Evolutionary conservation across 345 rosid species (phyloP).

Genomic region (Gynandropsis gynandra): DNA sequence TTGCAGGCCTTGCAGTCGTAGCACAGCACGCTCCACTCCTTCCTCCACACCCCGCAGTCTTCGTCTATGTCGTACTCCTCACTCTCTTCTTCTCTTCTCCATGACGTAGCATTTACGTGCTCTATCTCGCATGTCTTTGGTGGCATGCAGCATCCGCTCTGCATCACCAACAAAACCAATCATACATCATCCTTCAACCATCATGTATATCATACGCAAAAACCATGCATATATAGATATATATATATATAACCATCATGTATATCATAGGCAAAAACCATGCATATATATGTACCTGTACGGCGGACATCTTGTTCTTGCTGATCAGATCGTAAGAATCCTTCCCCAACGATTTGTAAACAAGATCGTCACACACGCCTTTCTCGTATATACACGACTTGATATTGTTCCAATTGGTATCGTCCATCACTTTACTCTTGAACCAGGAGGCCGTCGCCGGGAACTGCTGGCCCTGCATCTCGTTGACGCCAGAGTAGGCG

Average conservation of each 20-base stretch:
- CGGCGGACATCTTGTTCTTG: conserved; percentile 33
- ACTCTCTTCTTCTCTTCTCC: conserved; percentile 35
- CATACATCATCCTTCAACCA: no score
- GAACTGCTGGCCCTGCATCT: conserved; percentile 39
- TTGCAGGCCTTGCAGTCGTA: conserved; percentile 55
- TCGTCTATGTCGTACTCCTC: neutral
- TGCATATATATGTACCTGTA: conserved; percentile 42
- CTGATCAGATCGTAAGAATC: conserved; percentile 31
- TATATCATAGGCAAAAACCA: neutral
- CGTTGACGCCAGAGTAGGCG: conserved; percentile 46
- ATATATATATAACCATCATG: neutral
- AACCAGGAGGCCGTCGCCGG: conserved; percentile 59
- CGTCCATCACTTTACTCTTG: conserved; percentile 32
- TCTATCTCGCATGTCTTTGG: conserved; percentile 51
- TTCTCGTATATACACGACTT: conserved; percentile 56
- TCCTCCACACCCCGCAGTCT: conserved; percentile 56
- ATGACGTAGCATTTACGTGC: conserved; percentile 50
- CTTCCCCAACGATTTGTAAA: conserved; percentile 17
- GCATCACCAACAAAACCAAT: neutral
- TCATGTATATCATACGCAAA: neutral
- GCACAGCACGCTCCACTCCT: conserved; percentile 39
- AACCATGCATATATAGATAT: neutral
- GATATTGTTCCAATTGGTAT: conserved; percentile 44
- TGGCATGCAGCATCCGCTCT: conserved; percentile 83
- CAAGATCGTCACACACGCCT: conserved; percentile 35